A percentile compares a stretch with the other conserved stretches of the same genome.
These are phyloP conservation scores for Isabelozyma pseudorhagii DNA, from an alignment of 805 yeast genomes.

Conservation along the genomic window DNA sequence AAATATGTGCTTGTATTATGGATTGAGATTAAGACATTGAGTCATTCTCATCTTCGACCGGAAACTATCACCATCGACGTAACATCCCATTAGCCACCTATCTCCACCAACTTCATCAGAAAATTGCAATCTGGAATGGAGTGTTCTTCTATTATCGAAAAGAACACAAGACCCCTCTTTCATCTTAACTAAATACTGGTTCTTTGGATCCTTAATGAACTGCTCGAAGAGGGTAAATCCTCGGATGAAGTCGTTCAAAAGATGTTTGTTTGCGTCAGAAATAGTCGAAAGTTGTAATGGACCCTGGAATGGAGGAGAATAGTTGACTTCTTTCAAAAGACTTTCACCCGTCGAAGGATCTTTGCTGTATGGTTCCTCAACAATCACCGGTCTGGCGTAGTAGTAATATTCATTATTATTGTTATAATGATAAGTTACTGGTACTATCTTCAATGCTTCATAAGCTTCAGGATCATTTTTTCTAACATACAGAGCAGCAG, in stretches of 20 bases:
- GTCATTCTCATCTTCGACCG: slow-evolving; percentile 52
- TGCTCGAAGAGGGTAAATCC: slow-evolving; percentile 63
- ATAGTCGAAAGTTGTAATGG: slow-evolving; percentile 64
- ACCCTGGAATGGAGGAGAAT: slow-evolving; percentile 83
- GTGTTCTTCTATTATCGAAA: slow-evolving; percentile 66
- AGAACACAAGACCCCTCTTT: slow-evolving; percentile 61
- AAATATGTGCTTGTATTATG: background rate
- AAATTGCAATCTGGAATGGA: slow-evolving; percentile 58
- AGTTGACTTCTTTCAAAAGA: slow-evolving; percentile 50
- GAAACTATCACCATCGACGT: slow-evolving; percentile 68
- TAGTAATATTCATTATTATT: slow-evolving; percentile 61
- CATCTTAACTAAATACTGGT: slow-evolving; percentile 53
- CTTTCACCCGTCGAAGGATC: slow-evolving; percentile 15
- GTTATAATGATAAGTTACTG: slow-evolving; percentile 66
- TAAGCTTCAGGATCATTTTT: slow-evolving; percentile 61
- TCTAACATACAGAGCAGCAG: slow-evolving; percentile 57
- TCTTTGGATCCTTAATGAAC: slow-evolving; percentile 47
- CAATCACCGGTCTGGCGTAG: slow-evolving; percentile 60
- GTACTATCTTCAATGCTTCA: slow-evolving; percentile 56
- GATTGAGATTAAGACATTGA: background rate
- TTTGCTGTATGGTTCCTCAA: slow-evolving; percentile 40
- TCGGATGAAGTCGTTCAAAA: slow-evolving; percentile 53
- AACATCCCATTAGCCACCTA: slow-evolving; percentile 76
- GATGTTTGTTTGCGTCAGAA: slow-evolving; percentile 24
- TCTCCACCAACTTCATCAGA: slow-evolving; percentile 44